Conservation (phyloP, 148 eudicot genomes). For the Rhododendron kiyosumense region DNA sequence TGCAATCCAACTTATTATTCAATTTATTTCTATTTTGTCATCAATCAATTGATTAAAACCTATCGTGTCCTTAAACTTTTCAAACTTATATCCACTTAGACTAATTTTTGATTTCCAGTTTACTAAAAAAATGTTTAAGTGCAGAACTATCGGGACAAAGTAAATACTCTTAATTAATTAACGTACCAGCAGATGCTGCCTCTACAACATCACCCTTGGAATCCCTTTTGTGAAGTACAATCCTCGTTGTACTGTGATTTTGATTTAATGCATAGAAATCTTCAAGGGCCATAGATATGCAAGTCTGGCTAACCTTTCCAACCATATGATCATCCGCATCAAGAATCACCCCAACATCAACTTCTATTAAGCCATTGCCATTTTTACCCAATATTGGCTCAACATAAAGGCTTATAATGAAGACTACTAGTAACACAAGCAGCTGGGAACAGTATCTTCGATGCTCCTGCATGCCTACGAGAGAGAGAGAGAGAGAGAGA, state of each 20-base stretch:
- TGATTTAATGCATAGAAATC: slow-evolving; percentile 39
- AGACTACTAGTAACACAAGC: not conserved
- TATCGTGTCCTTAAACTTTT: too few species aligned
- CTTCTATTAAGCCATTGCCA: not conserved
- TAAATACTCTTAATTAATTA: too few species aligned
- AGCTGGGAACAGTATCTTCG: not conserved
- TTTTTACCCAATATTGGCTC: not conserved
- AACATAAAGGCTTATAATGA: not conserved
- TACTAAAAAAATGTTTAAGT: too few species aligned
- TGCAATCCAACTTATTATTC: too few species aligned
- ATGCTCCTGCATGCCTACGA: not conserved
- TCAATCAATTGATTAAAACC: too few species aligned
- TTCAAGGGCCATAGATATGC: slow-evolving; percentile 52
- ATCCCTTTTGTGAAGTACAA: slow-evolving; percentile 38
- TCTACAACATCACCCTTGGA: slow-evolving; percentile 32
- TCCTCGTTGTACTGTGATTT: slow-evolving; percentile 28
- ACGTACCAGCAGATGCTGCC: slow-evolving; percentile 48
- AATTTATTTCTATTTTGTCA: too few species aligned
- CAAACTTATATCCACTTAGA: too few species aligned
- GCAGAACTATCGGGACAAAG: too few species aligned
- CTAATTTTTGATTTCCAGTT: too few species aligned
- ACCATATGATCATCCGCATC: slow-evolving; percentile 18
- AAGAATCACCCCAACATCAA: slow-evolving; percentile 52
- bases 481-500: not conserved
- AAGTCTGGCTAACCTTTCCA: slow-evolving; percentile 38